A percentile compares a stretch with the other conserved stretches of the same genome.
Evolutionary conservation across 805 yeast genomes (phyloP).

Genomic region (Tetrapisispora phaffii): DNA sequence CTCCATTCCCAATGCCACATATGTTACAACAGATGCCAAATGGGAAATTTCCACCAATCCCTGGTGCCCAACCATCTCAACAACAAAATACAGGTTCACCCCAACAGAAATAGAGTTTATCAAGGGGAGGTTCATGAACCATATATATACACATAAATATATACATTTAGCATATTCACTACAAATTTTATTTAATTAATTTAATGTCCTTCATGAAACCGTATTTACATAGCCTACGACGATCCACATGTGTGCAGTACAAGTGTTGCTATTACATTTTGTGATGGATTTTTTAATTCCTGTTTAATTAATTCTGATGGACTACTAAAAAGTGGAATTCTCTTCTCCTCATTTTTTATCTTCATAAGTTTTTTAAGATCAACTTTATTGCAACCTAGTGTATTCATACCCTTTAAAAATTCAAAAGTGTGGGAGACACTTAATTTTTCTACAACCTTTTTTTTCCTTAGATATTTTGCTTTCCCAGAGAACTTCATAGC

Average conservation of each 20-base stretch:
- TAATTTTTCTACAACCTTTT: not conserved
- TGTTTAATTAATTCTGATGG: not conserved
- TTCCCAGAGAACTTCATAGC: not conserved
- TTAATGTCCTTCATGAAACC: not conserved
- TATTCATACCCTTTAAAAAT: slow-evolving; percentile 46
- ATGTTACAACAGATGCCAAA: slow-evolving; percentile 33
- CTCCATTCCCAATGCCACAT: slow-evolving; percentile 31
- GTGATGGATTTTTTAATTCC: not conserved
- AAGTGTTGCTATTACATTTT: not conserved
- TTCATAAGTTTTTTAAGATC: not conserved
- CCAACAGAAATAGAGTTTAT: not conserved
- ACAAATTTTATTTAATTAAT: not conserved
- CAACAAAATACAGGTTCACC: slow-evolving; percentile 2
- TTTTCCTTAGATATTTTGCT: not conserved
- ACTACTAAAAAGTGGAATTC: not conserved
- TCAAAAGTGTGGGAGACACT: not conserved
- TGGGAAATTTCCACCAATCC: slow-evolving; percentile 5
- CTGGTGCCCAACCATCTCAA: slow-evolving; percentile 5
- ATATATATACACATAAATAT: not conserved
- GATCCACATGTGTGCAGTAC: not conserved
- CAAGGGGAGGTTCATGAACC: not conserved
- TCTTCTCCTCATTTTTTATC: not conserved
- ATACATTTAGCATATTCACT: not conserved
- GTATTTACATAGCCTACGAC: too few species aligned
- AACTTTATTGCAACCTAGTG: slow-evolving; percentile 44